A percentile compares a stretch with the other conserved stretches of the same genome.
Conservation (phyloP, 208 protist species). For the Strigomonas galati region DNA sequence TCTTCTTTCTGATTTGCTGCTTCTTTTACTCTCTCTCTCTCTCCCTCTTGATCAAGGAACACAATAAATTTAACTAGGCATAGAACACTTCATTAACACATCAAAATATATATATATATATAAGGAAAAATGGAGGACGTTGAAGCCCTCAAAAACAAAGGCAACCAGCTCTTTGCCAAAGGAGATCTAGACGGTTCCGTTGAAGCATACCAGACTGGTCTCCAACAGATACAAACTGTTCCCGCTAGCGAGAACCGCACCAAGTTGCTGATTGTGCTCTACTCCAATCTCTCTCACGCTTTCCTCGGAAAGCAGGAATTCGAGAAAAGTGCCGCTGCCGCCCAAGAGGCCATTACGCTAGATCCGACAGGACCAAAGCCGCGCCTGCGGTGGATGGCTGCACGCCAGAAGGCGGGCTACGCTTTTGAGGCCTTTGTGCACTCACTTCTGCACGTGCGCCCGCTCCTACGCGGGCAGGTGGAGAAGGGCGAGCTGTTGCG, state of each 20-base stretch:
- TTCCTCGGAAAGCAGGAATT: conserved; percentile 32
- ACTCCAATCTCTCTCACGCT: conserved; percentile 72
- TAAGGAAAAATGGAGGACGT: conserved; percentile 18
- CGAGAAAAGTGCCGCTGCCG: conserved; percentile 36
- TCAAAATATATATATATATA: neutral
- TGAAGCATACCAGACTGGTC: conserved; percentile 32
- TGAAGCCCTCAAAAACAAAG: conserved; percentile 46
- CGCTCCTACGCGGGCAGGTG: conserved; percentile 37
- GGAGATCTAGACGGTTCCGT: conserved; percentile 37
- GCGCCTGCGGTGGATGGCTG: conserved; percentile 66
- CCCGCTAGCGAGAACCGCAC: neutral
- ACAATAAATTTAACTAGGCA: neutral
- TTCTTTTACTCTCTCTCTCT: too few species aligned
- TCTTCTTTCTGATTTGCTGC: too few species aligned
- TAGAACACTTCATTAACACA: neutral
- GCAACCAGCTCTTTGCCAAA: conserved; percentile 44
- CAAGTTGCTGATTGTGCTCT: conserved; percentile 41
- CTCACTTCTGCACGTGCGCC: conserved; percentile 47
- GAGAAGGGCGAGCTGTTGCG: conserved; percentile 21
- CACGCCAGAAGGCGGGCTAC: conserved; percentile 44
- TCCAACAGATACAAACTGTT: conserved; percentile 18
- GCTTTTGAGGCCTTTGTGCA: conserved; percentile 79
- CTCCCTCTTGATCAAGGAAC: too few species aligned
- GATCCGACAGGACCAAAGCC: conserved; percentile 56
- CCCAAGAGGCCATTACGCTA: conserved; percentile 27